Base-by-base conservation (phyloP, 2,329 filamentous ascomycete genomes). In the Nigrospora sphaerica region DNA sequence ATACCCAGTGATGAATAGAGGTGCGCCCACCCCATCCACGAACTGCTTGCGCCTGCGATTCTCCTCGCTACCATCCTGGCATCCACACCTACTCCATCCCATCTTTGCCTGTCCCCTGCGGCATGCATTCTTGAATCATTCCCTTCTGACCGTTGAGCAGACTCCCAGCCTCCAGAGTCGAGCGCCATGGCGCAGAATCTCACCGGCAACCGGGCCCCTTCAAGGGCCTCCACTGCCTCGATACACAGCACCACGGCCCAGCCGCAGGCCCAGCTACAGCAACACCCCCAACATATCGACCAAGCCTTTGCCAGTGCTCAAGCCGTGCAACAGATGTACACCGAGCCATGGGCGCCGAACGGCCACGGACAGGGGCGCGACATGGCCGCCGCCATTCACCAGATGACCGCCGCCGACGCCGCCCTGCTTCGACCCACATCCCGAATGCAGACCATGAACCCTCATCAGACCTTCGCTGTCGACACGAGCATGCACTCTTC, bases 391-490 rank as follows among this genome's bases (percentile, higher is more conserved):
- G 47, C 35, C 14, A 60, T 62, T 9, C 56, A 61, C 32, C 62
- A 68, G 32, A 71, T 73, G 45, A 71, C 83, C 68, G 72, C 75
- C 3, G 65, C 76, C 19, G 80, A 83, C 53, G 78, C 80, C 49
- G 73, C 82, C 65, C 74, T 83, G 41, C 66, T 83, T 50, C 75
- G 80, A 46, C 74, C 75, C 16, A 72, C 75, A 28, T 70, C 73
- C 18, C 79, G 80, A 51, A 69, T 81, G 55, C 75, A 78, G 17
- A 78, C 80, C 50, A 70, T 82, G 56, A 75, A 78, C 51, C 66
- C 69, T 41, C 68, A 67, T 39, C 71, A 71, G 45, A 67, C 70
- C 16, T 78, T 72, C 54, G 55, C 69, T 46, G 74, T 73, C 49
- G 75, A 79, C 43, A 67, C 75, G 17, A 58, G 69, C 23, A 44